A percentile compares a stretch with the other conserved stretches of the same genome.
Evolutionary conservation across 2,329 filamentous ascomycete species (phyloP).

Genomic region (Fusarium udum): DNA sequence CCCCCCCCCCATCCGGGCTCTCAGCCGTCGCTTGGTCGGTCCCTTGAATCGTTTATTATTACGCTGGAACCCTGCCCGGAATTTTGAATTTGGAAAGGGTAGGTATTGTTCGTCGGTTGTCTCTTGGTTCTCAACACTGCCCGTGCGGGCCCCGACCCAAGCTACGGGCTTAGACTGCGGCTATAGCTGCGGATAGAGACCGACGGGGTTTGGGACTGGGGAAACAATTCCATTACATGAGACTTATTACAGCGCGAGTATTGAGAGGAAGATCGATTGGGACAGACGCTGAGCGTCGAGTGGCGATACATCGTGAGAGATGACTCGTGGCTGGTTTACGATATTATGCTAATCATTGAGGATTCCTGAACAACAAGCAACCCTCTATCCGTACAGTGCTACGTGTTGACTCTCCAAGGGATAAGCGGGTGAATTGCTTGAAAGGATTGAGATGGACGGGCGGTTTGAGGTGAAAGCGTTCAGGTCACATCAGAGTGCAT

Average conservation of each 20-base stretch:
- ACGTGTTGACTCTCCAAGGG: constrained; percentile 12
- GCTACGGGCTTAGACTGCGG: constrained; percentile 3
- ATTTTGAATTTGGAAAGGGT: constrained; percentile 13
- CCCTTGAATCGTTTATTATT: constrained; percentile 21
- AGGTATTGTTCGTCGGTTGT: constrained; percentile 2
- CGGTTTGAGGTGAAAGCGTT: constrained; percentile 6
- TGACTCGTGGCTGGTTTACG: constrained; percentile 11
- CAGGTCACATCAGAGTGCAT: constrained; percentile 14
- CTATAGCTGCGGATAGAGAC: constrained; percentile 15
- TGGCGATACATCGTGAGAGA: constrained; percentile 14
- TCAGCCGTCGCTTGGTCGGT: constrained; percentile 29
- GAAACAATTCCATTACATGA: constrained; percentile 27
- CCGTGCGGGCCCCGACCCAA: constrained; percentile 3
- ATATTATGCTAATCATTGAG: background rate
- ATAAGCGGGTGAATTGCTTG: constrained; percentile 2
- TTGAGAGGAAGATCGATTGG: constrained; percentile 16
- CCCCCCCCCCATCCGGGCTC: constrained; percentile 6
- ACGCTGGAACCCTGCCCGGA: constrained; percentile 12
- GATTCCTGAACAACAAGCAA: background rate
- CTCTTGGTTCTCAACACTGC: background rate
- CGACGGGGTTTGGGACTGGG: constrained; percentile 20
- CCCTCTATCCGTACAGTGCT: background rate
- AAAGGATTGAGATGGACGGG: background rate
- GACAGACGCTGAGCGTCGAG: background rate
- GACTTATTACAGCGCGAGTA: constrained; percentile 6